Evolutionary conservation across 768 basidiomycete genomes (phyloP).

Genomic region (Russula virescens): DNA sequence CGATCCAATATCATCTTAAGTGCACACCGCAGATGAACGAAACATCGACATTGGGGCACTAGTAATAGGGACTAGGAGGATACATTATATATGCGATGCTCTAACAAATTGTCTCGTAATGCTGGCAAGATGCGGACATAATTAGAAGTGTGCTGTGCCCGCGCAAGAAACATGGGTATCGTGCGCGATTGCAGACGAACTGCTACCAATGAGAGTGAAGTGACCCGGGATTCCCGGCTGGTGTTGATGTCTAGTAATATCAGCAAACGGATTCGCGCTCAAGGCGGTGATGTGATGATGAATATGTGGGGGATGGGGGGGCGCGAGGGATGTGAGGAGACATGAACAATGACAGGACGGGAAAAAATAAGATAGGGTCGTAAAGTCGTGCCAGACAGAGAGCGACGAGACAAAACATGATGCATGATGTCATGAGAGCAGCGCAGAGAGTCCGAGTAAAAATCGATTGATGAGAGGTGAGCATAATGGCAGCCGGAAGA

Average conservation of each 20-base stretch:
- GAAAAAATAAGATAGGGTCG: constrained; percentile 26
- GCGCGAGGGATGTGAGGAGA: constrained; percentile 34
- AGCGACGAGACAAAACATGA: constrained; percentile 50
- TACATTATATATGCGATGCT: constrained; percentile 54
- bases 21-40: neutral
- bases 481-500: constrained; percentile 13
- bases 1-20: neutral
- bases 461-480: constrained; percentile 5
- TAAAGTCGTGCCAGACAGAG: constrained; percentile 36
- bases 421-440: constrained; percentile 52
- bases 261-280: constrained; percentile 25
- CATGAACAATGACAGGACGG: constrained; percentile 32
- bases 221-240: constrained; percentile 24
- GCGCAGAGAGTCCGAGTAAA: constrained; percentile 43
- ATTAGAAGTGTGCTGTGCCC: constrained; percentile 38
- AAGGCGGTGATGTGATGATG: constrained; percentile 27
- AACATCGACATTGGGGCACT: constrained; percentile 19
- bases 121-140: constrained; percentile 32
- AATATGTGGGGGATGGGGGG: constrained; percentile 26
- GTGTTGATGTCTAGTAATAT: constrained; percentile 27
- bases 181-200: constrained; percentile 40
- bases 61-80: constrained; percentile 22
- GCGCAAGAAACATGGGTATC: constrained; percentile 34
- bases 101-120: constrained; percentile 65
- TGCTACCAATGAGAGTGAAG: constrained; percentile 23